Base-by-base conservation (phyloP, 306 rosid genomes). In the Dicorynia guianensis region DNA sequence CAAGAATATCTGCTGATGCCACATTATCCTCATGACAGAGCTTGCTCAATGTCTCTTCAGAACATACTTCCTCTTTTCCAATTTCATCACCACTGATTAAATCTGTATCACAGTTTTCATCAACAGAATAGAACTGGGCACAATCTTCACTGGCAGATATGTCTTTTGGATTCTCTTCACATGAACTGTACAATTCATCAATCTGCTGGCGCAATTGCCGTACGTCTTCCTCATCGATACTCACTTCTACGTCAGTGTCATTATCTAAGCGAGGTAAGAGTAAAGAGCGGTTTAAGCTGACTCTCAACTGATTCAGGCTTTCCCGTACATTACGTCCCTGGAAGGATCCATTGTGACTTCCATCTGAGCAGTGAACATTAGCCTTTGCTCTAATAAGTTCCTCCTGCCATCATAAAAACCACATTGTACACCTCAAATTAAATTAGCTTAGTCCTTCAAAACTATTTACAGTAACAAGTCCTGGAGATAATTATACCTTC, bases 241-340 rank as follows among this genome's bases (percentile, higher is more conserved):
- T 76, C 39, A 82, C 76, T 73, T 79, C 89, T 46, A 86, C 87
- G 62, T 83, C 89, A n/a, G 86, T 78, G 55, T 89, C 93, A 74
- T 72, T 76, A 18, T 85, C 90, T 4, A 85, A 42, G 75, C 64
- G 62, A 42, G 91, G 88, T 55, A 88, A 81, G 82, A 93, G 76
- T 57, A 96, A 78, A 47, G 99, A 96, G 83, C 89, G 97, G 84
- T 90, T 90, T 75, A 90, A 83, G 90, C 91, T 90, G 72, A 93
- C 90, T 78, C 96, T 82, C 49, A 92, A 75, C 57, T 87, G 91
- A 87, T 93, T 87, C 80, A 96, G 82, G 88, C 96, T 95, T 66
- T 89, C 98, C 70, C 85, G 89, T 44, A 84, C 93, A 84, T 85
- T 86, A 57, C 59, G 74, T 40, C 89, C 97, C 77, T 86, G 96